Conservation (phyloP, 495 filamentous ascomycete genomes). For the Aspergillus heteromorphus region DNA sequence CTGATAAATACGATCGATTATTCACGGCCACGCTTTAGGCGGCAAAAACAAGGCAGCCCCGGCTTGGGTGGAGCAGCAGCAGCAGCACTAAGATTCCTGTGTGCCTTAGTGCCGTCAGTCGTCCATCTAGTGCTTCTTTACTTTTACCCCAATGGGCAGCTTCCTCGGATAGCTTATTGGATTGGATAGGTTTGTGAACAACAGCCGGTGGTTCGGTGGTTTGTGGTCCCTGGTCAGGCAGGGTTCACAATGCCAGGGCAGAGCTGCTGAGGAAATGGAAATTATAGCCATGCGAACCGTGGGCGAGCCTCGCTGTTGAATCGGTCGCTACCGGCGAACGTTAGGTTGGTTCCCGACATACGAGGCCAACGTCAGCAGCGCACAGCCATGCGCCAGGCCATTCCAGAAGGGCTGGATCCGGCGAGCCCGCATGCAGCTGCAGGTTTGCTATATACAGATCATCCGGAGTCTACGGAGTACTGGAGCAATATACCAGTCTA, state of each 20-base stretch:
- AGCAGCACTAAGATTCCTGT: no score
- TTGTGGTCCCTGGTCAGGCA: no score
- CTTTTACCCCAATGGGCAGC: no score
- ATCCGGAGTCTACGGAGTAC: neutral
- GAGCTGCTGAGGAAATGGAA: no score
- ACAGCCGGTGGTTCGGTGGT: no score
- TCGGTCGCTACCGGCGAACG: neutral
- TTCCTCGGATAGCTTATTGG: no score
- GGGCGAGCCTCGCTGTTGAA: neutral
- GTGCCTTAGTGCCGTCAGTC: no score
- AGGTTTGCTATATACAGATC: neutral
- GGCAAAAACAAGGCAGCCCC: conserved; percentile 1
- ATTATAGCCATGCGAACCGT: neutral
- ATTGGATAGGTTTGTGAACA: no score
- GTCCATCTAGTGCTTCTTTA: no score
- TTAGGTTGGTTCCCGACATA: neutral
- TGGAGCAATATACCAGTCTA: no score
- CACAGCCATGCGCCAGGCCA: neutral
- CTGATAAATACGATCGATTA: neutral
- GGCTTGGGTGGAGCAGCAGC: neutral
- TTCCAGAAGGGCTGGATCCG: neutral
- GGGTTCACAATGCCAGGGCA: no score
- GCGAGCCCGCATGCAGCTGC: neutral
- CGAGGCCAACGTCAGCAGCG: neutral
- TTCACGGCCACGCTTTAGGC: neutral